A percentile compares a stretch with the other conserved stretches of the same genome.
These are phyloP conservation scores for Thermoascus crustaceus DNA, from an alignment of 2,329 filamentous ascomycete genomes.

Conservation along the genomic window DNA sequence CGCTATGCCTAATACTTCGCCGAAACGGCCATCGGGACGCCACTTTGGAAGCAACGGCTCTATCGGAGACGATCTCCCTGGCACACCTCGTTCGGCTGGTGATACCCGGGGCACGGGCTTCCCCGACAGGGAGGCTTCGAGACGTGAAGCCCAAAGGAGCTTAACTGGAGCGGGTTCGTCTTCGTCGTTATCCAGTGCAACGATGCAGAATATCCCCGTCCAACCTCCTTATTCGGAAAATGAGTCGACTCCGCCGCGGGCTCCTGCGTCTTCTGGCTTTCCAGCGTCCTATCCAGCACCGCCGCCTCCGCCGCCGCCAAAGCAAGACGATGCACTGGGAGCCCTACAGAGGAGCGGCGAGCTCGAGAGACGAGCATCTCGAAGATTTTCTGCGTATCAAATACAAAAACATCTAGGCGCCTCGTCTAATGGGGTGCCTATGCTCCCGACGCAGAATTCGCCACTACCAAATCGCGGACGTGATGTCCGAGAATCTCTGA, in stretches of 20 bases:
- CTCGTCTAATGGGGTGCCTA: conserved; percentile 72
- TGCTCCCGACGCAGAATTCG: conserved; percentile 54
- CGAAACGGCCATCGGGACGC: conserved; percentile 24
- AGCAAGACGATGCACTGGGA: conserved; percentile 80
- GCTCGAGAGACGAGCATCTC: conserved; percentile 81
- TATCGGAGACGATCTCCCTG: conserved; percentile 24
- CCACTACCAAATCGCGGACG: conserved; percentile 69
- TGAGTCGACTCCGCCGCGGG: conserved; percentile 29
- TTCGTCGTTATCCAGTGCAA: conserved; percentile 52
- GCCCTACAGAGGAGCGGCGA: conserved; percentile 88
- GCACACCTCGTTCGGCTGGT: conserved; percentile 16
- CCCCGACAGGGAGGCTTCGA: conserved; percentile 32
- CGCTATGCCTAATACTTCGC: conserved; percentile 19
- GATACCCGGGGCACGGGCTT: conserved; percentile 23
- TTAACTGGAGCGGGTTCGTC: conserved; percentile 16
- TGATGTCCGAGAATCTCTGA: conserved; percentile 70
- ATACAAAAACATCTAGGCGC: conserved; percentile 88
- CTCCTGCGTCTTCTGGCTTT: conserved; percentile 14
- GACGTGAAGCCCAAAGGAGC: conserved; percentile 31
- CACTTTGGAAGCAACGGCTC: conserved; percentile 34
- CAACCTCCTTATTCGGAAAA: conserved; percentile 65
- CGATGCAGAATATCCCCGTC: conserved; percentile 68
- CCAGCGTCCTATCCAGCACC: conserved; percentile 53
- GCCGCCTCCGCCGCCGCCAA: conserved; percentile 70
- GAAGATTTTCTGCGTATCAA: conserved; percentile 92